These are phyloP conservation scores for Lipomyces oligophaga DNA, from an alignment of 805 yeast genomes.

Conservation along the genomic window DNA sequence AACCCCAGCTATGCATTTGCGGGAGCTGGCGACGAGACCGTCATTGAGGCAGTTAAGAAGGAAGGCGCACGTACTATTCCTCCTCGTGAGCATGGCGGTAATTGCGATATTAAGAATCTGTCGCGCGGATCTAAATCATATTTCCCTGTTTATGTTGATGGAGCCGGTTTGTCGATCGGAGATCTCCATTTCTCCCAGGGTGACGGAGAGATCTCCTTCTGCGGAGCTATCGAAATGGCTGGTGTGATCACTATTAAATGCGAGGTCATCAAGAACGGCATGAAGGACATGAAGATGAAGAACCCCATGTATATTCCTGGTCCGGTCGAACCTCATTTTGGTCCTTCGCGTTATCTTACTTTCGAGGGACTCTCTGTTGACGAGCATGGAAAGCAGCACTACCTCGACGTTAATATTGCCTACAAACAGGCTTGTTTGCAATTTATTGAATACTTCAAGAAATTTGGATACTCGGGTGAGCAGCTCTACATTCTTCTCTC, in stretches of 20 bases:
- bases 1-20: conserved; percentile 40
- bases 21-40: conserved; percentile 40
- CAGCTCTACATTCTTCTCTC: conserved; percentile 47
- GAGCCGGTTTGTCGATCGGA: conserved; percentile 49
- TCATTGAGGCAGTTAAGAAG: conserved; percentile 36
- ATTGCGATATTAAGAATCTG: conserved; percentile 51
- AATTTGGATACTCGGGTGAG: conserved; percentile 51
- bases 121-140: conserved; percentile 50
- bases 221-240: conserved; percentile 55
- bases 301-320: conserved; percentile 50
- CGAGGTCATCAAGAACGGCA: conserved; percentile 44
- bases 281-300: conserved; percentile 42
- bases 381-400: conserved; percentile 47
- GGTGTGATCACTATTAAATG: conserved; percentile 47
- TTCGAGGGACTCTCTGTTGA: conserved; percentile 54
- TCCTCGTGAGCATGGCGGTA: conserved; percentile 51
- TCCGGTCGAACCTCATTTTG: conserved; percentile 47
- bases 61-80: conserved; percentile 55
- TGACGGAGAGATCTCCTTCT: conserved; percentile 52
- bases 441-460: conserved; percentile 48
- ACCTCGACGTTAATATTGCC: conserved; percentile 49
- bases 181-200: conserved; percentile 53
- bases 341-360: conserved; percentile 48
- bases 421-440: conserved; percentile 50
- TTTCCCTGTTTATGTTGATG: conserved; percentile 47